Base-by-base conservation (phyloP, 768 basidiomycete species). In the Neoboletus subvelutipes region DNA sequence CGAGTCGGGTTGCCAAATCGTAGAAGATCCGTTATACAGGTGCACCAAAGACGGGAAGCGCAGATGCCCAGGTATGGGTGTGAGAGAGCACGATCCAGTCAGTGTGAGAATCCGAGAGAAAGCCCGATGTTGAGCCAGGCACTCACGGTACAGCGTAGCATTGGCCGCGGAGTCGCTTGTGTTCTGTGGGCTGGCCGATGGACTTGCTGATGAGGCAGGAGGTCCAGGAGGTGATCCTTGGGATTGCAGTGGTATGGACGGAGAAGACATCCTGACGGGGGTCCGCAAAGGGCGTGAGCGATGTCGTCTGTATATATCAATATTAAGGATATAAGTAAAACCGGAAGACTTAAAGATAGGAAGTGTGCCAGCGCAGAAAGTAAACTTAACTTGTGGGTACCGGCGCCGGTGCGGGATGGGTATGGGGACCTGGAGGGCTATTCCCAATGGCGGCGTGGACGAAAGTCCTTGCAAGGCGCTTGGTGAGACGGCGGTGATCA, bases 61-160 rank as follows among this genome's bases (percentile, higher is more conserved):
- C 55, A 34, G 18, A 56, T 55, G 50, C 6, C 29, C 2, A 34
- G 22, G 28, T 11, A 15, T 26, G 34, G 13, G 24, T 43, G 57
- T 57, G 66, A 42, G 60, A 57, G 55, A 43, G 51, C 13, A 40
- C 6, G 24, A 50, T 52, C 24, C 34, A 54, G 50, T 57, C 31
- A 59, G 68, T 62, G 55, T 59, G 69, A 66, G 52, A 68, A 53
- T 39, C 26, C 9, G n/a, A 56, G 39, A 9, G 43, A 29, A 24
- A 47, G 31, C 24, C 33, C 4, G 6, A 34, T n/a, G 24, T 40
- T 37, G 17, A n/a, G 15, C 24, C 33, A 36, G 22, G 26, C 45
- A 58, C 70, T 73, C 59, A 71, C 70, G 49, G 49, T 71, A 71
- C 51, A 71, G 31, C 20, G 63, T 61, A 4, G 71, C 71, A 45